Evolutionary conservation across 371 early-diverging fungal genomes (phyloP).

Genomic region (Vairimorpha ceranae): DNA sequence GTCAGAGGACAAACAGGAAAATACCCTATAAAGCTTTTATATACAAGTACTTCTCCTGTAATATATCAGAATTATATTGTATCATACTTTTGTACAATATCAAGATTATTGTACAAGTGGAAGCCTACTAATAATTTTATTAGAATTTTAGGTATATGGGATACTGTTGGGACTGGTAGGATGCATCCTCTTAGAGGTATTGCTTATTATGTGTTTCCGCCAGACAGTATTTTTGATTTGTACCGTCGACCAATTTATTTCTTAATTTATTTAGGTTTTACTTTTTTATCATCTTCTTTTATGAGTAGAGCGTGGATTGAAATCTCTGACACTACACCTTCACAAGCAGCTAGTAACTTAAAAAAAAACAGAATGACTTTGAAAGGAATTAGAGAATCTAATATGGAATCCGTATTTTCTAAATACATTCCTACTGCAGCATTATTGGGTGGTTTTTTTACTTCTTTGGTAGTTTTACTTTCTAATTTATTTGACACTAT

Average conservation of each 20-base stretch:
- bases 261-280: conserved; percentile 78
- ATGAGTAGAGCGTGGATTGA: conserved; percentile 97
- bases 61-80: conserved; percentile 94
- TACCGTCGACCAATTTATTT: conserved; percentile 81
- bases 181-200: conserved; percentile 81
- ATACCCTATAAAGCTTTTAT: conserved; percentile 96
- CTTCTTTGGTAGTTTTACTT: conserved; percentile 81
- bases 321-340: conserved; percentile 85
- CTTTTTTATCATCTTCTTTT: conserved; percentile 82
- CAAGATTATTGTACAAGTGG: conserved; percentile 83
- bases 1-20: conserved; percentile 87
- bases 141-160: conserved; percentile 90
- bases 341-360: conserved; percentile 87
- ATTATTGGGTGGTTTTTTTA: conserved; percentile 84
- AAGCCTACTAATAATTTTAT: conserved; percentile 87
- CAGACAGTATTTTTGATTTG: conserved; percentile 72
- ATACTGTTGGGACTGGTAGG: conserved; percentile 68
- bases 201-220: conserved; percentile 93
- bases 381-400: conserved; percentile 78
- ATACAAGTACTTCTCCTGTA: conserved; percentile 98
- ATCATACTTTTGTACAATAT: conserved; percentile 84
- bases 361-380: conserved; percentile 93
- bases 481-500: conserved; percentile 79
- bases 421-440: conserved; percentile 87
- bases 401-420: conserved; percentile 92